These are phyloP conservation scores for Lactarius sanguifluus DNA, from an alignment of 768 basidiomycete genomes.

Conservation along the genomic window DNA sequence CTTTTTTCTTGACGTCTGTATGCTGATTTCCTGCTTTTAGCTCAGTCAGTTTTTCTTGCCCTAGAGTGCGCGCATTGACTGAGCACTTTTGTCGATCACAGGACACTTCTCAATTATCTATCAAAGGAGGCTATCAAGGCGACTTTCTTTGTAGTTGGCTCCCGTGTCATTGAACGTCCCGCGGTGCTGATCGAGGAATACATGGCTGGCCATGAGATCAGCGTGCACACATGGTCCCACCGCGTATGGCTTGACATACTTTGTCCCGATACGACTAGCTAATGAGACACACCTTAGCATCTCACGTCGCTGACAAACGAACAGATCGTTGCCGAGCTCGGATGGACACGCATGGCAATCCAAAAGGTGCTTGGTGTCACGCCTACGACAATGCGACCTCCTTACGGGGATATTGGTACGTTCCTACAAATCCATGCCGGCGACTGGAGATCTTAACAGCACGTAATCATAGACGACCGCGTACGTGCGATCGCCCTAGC, in stretches of 20 bases:
- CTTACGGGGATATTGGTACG: conserved; percentile 75
- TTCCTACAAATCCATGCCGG: background rate
- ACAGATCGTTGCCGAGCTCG: conserved; percentile 90
- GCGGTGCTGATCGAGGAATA: conserved; percentile 75
- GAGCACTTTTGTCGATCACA: conserved; percentile 25
- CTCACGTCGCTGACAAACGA: conserved; percentile 72
- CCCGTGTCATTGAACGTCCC: conserved; percentile 79
- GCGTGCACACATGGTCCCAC: conserved; percentile 92
- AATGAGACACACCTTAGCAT: conserved; percentile 40
- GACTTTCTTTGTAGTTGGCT: conserved; percentile 92
- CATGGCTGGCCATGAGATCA: conserved; percentile 77
- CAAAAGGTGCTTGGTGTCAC: conserved; percentile 72
- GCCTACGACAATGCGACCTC: conserved; percentile 76
- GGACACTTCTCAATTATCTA: conserved; percentile 74
- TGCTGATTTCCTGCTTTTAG: conserved; percentile 35
- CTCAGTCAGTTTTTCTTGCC: conserved; percentile 44
- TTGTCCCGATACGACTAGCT: conserved; percentile 34
- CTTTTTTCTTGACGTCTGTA: background rate
- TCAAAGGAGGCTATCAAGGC: conserved; percentile 59
- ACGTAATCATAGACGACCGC: conserved; percentile 64
- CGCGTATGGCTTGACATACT: conserved; percentile 41
- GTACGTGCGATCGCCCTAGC: conserved; percentile 87
- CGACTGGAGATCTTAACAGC: conserved; percentile 10
- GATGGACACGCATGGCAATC: conserved; percentile 89
- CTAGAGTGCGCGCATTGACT: background rate